Base-by-base conservation (phyloP, 2,329 filamentous ascomycete species). In the Stagonosporopsis chrysanthemi region DNA sequence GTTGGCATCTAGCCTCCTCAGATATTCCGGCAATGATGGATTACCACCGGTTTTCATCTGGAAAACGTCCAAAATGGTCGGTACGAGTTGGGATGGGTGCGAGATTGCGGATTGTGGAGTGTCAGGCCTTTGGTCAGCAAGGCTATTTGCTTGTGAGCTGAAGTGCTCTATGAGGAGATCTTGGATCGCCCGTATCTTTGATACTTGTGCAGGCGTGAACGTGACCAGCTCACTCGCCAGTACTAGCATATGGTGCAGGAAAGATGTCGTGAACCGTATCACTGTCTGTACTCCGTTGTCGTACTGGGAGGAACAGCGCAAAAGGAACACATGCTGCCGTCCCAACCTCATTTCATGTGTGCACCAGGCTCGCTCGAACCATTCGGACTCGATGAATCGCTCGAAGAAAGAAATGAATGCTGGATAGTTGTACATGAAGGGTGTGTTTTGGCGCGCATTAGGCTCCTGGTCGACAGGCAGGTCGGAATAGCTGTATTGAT, bases 301-400 rank as follows among this genome's bases (percentile, higher is more conserved):
- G 33, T 64, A 63, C 4, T 62, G 51, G 15, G 65, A 61, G 3
- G 66, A 64, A 52, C 75, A 78, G 14, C 76, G 75, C 5, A 80
- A 63, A 0, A 81, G 65, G 56, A 81, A 80, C 14, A 81, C 66
- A 56, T 78, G 77, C 28, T 72, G 69, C 40, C 72, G 70, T 6
- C 73, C 77, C 42, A 79, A 66, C 24, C 72, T 66, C 76, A 81
- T 78, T 64, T 81, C 79, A 55, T 79, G 77, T 44, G 73, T 64
- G 54, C 79, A 81, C 78, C 78, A 81, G 9, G 79, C 79, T 38
- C 79, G 68, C 45, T 75, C 73, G 60, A 80, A 80, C 76, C 77
- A 81, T 2, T 72, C 73, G 11, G 78, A 80, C 31, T 66, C 68
- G 19, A 80, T 61, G 6, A 80, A 54, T 56, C 69, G 77, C 67